A percentile compares a stretch with the other conserved stretches of the same genome.
These are phyloP conservation scores for Beta lomatogona DNA, from an alignment of 179 eudicot species.

Conservation along the genomic window DNA sequence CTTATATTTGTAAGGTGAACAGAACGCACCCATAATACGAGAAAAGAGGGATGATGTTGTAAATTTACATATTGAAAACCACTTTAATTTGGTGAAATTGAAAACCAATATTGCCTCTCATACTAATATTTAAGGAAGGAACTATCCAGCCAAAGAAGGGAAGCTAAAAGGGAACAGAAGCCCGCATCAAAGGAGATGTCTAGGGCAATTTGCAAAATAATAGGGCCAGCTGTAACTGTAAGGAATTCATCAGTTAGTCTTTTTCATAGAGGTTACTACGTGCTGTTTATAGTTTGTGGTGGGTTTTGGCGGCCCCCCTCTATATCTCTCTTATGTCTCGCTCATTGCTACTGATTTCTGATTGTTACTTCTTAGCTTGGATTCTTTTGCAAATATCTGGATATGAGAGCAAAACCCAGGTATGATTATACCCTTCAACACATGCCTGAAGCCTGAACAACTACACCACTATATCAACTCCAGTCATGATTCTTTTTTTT, in stretches of 20 bases:
- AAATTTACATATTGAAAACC: too few relatives aligned
- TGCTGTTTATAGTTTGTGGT: neutral
- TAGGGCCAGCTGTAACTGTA: constrained; percentile 36
- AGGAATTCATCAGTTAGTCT: constrained; percentile 9
- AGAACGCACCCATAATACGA: too few relatives aligned
- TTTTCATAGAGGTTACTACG: neutral
- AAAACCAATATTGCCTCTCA: neutral
- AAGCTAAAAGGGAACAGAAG: constrained; percentile 1
- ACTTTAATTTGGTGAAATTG: neutral
- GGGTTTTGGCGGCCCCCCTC: constrained; percentile 4
- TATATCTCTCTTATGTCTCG: neutral
- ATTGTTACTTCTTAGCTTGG: neutral
- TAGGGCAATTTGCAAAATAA: neutral
- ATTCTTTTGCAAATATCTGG: constrained; percentile 1
- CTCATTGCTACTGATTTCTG: neutral
- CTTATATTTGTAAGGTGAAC: too few relatives aligned
- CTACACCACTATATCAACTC: too few relatives aligned
- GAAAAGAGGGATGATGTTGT: too few relatives aligned
- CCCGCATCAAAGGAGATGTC: neutral
- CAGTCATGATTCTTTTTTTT: too few relatives aligned
- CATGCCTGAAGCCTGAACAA: neutral
- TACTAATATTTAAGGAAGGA: neutral
- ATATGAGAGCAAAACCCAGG: neutral
- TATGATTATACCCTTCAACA: neutral
- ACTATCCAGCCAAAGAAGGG: neutral